Evolutionary conservation across 1,139 yeast species (phyloP), one percentile per base, ranked within the genome.

Genomic region (Magnusiomyces magnusii): DNA sequence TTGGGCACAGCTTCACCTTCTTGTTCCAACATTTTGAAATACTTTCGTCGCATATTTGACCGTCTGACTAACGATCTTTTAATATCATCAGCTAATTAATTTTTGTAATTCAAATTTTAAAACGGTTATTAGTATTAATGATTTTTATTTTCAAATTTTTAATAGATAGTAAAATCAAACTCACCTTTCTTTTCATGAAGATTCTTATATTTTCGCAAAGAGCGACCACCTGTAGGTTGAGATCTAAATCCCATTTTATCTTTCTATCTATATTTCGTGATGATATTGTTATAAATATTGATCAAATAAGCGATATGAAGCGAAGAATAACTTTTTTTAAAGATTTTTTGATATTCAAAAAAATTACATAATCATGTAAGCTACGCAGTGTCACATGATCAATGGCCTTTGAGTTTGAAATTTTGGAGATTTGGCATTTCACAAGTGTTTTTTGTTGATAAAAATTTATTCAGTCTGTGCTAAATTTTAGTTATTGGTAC

Each of bases 1-100:
- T 54, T 57, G 2, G 57, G 59, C 44, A 63, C 65, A 1, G 64
- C 66, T 23, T 62, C 57, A 54, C 90, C 92, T 66, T 90, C 95
- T 61, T 82, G 80, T 64, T 89, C 89, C 56, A 90, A 73, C 62
- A 90, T 76, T 70, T 91, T 90, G 76, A 89, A 85, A 70, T 92
- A 92, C 60, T 83, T 85, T 70, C 85, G 87, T 75, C 91, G 82
- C 64, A 91, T 80, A 65, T 95, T 79, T n/a, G 97, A 90, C 63
- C 91, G 80, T 68, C 90, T 95, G 1, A 83, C 80, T 65, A 92
- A 80, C 15, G 95, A 86, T 69, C 81, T 82, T 68, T 86, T 85
- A 66, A 91, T 91, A 64, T 88, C 95, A 19, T 73, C 77, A 23
- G 66, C 74, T 56, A 53, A 31, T 31, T 53, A 39, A 39, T 19